Evolutionary conservation across 257 asterid genomes (phyloP).

Genomic region (Nicotiana tabacum): DNA sequence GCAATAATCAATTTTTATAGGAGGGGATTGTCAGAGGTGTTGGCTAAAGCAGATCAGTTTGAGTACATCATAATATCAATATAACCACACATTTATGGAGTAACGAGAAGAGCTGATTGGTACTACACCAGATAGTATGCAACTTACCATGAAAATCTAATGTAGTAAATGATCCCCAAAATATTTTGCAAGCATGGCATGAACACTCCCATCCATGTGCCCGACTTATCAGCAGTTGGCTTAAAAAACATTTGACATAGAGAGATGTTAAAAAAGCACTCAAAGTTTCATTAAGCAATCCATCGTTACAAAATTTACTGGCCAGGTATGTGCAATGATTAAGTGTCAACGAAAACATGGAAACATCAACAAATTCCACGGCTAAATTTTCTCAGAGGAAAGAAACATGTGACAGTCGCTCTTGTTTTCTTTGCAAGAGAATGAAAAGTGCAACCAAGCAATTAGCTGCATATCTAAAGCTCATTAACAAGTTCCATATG

Average conservation of each 20-base stretch:
- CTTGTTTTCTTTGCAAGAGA: background rate
- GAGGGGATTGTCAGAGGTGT: background rate
- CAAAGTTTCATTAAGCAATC: background rate
- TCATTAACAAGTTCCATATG: background rate
- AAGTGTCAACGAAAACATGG: background rate
- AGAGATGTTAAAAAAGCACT: constrained; percentile 2
- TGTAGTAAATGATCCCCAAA: constrained; percentile 92
- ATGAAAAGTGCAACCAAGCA: background rate
- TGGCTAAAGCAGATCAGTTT: background rate
- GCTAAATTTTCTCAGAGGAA: background rate
- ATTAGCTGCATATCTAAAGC: background rate
- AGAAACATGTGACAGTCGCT: background rate
- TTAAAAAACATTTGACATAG: constrained; percentile 27
- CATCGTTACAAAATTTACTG: constrained; percentile 1
- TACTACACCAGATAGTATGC: background rate
- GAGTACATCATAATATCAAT: background rate
- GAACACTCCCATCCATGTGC: constrained; percentile 98
- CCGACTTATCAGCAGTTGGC: constrained; percentile 64
- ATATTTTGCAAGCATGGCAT: constrained; percentile 96
- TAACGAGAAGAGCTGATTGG: background rate
- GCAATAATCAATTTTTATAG: background rate
- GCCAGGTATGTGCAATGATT: background rate
- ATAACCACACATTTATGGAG: constrained; percentile 9
- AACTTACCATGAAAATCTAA: constrained; percentile 87
- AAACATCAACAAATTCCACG: background rate